Base-by-base conservation (phyloP, 371 early-diverging fungal genomes). In the Mycotypha africana region DNA sequence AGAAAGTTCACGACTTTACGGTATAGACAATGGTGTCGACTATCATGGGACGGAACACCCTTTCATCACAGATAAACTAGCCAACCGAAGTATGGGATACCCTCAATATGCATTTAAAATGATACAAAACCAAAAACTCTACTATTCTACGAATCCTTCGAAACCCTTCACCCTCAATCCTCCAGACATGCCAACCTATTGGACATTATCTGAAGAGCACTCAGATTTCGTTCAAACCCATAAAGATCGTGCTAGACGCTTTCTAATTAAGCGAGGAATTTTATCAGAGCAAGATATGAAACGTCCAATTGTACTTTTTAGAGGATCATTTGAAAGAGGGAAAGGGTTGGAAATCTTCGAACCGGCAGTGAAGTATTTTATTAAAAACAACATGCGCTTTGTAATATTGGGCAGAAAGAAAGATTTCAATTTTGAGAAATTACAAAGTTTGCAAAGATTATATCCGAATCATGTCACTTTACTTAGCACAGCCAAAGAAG, bases 21-120 rank as follows among this genome's bases (percentile, higher is more conserved):
- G 84, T 11, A 76, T 84, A 31, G 76, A 73, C 28, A 78, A 76
- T 43, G 84, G 78, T n/a, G 52, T 84, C 15, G 81, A 84, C 38
- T 78, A 74, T 37, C 35, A 58, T 17, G 49, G 53, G 22, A 41
- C 49, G n/a, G 62, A 62, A 8, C 74, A 79, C 50, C 84, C 84
- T 7, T 84, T 81, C 47, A 69, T 63, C 1, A 64, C 68, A 45
- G 55, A 64, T 1, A 60, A 62, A 14, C 41, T 84, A 28, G 55
- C 58, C 5, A 47, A 52, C 1, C 60, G 71, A 11, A 59, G 63
- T 10, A 38, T 74, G 22, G 62, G 55, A 0, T 84, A 64, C 38
- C 82, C 84, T 1, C 39, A 59, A 11, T 62, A 72, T 45, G 72
- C 74, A 3, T 25, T 52, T 4, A 43, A 66, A 1, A 46, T 60